Evolutionary conservation across 306 rosid species (phyloP).

Genomic region (Vigna unguiculata): DNA sequence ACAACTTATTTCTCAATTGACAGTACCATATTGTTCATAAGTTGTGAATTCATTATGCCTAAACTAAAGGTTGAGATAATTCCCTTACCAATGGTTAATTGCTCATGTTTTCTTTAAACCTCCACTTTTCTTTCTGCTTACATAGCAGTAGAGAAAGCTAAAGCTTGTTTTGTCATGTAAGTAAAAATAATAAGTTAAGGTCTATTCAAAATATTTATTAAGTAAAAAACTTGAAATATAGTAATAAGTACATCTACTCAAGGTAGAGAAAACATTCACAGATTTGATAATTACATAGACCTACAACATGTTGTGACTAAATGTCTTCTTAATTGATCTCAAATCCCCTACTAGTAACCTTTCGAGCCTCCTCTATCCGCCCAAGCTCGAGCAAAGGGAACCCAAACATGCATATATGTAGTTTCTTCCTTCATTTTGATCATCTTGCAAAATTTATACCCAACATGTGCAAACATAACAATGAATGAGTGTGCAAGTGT

Average conservation of each 20-base stretch:
- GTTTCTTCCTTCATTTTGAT: conserved; percentile 64
- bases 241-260: background rate
- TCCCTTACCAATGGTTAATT: conserved; percentile 14
- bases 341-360: conserved; percentile 76
- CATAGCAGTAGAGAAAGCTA: too few relatives aligned
- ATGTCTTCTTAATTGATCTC: conserved; percentile 70
- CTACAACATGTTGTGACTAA: conserved; percentile 91
- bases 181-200: background rate
- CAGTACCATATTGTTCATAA: conserved; percentile 11
- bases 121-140: too few relatives aligned
- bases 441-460: too few relatives aligned
- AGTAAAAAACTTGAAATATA: conserved; percentile 19
- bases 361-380: conserved; percentile 74
- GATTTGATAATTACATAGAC: conserved; percentile 42
- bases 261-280: conserved; percentile 13
- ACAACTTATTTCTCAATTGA: background rate
- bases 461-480: too few relatives aligned
- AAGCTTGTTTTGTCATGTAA: background rate
- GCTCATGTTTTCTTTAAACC: background rate
- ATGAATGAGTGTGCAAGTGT: too few relatives aligned
- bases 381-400: conserved; percentile 90
- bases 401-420: conserved; percentile 82
- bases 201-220: conserved; percentile 26
- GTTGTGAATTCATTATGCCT: background rate
- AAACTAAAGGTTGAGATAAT: conserved; percentile 32